A percentile compares a stretch with the other conserved stretches of the same genome.
These are phyloP conservation scores for Podospora conica DNA, from an alignment of 495 filamentous ascomycete genomes.

Conservation along the genomic window DNA sequence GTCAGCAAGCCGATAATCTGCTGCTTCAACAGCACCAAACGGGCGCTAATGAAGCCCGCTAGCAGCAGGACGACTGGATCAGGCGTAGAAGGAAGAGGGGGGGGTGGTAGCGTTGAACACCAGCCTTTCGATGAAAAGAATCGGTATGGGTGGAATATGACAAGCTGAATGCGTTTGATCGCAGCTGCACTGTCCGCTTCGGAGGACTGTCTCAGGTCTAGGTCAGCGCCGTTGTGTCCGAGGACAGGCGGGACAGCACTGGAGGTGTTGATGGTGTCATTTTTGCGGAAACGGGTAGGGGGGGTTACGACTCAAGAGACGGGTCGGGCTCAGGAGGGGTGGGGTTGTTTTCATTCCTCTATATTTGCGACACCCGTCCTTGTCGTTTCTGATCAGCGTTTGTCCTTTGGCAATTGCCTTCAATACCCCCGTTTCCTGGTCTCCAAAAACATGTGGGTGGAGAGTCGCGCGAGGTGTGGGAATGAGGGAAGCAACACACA, in stretches of 20 bases:
- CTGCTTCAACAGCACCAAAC: slow-evolving; percentile 16
- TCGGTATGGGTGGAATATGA: neutral
- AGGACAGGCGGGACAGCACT: neutral
- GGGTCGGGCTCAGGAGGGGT: neutral
- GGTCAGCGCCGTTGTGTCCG: neutral
- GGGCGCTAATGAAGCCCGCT: neutral
- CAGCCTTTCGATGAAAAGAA: neutral
- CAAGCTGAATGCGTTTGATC: neutral
- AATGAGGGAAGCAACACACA: neutral
- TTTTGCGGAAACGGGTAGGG: neutral
- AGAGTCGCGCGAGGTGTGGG: neutral
- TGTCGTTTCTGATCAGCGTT: neutral
- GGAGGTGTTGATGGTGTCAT: neutral
- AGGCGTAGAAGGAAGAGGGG: no score
- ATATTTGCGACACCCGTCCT: neutral
- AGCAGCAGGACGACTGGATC: neutral
- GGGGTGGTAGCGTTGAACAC: no score
- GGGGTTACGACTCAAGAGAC: neutral
- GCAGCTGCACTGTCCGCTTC: neutral
- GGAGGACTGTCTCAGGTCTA: neutral
- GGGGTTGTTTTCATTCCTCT: neutral
- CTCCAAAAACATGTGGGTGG: neutral
- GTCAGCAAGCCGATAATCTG: slow-evolving; percentile 67
- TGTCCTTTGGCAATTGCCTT: neutral
- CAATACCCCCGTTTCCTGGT: neutral